Base-by-base conservation (phyloP, 768 basidiomycete species). In the Leccinum variicolor region DNA sequence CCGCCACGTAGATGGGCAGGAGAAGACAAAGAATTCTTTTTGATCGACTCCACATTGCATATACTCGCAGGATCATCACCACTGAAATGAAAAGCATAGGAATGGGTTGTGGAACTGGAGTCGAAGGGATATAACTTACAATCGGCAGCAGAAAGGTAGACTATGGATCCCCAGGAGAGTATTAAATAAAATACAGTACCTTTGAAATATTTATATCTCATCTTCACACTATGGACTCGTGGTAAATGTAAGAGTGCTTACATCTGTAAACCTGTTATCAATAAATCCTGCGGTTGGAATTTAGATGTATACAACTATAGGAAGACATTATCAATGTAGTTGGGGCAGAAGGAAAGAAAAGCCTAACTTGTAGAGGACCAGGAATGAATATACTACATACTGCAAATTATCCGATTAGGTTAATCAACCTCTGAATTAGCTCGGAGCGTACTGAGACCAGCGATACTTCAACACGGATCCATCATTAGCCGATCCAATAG, bases 11-110 rank as follows among this genome's bases (percentile, higher is more conserved):
- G 17, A 64, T 17, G 6, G 43, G 28, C n/a, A 58, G n/a, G 3
- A 64, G 54, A 45, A 50, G 3, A 5, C 7, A 47, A 11, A 64
- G 52, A 1, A 63, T 49, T 14, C 26, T 13, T 31, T 36, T 64
- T 10, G 56, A 64, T 19, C 25, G 56, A 19, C 28, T 36, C 53
- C 57, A 62, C 52, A 63, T 53, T 43, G 60, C 47, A 52, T 62
- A 62, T 1, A 63, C 61, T 0, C 57, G 46, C 9, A 64, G 23
- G 10, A 64, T 43, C 62, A 64, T 64, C 14, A 63, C 13, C 1
- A 63, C 63, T 64, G 3, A n/a, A 41, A 17, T n/a, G n/a, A 2
- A 29, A 34, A 26, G 2, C 3, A 25, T 28, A 15, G 6, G 21
- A 5, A 49, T 25, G 15, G 14, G 21, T 4, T 28, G n/a, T 6